phyloP scores from a whole-genome alignment of 2,329 filamentous ascomycete species.

The Monosporascus sp. region DNA sequence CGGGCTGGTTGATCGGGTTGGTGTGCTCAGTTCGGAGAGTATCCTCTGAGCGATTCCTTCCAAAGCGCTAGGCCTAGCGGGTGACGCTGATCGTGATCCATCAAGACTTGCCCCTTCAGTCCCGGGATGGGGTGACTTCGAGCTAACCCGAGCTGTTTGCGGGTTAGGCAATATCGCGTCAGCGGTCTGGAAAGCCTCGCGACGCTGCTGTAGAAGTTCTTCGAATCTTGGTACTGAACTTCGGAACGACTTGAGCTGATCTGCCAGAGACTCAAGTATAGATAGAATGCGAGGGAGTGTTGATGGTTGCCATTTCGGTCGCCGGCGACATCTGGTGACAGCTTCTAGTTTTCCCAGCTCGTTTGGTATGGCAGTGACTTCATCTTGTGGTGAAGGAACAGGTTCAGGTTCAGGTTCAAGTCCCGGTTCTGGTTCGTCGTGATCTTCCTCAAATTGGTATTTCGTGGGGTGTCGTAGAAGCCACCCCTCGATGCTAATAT shows the following conservation, averaged over 20 bases:
- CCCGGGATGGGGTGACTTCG: conserved; percentile 18
- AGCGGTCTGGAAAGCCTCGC: conserved; percentile 58
- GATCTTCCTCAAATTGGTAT: conserved; percentile 50
- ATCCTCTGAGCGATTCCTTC: conserved; percentile 60
- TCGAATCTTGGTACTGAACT: conserved; percentile 65
- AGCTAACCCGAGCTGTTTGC: conserved; percentile 21
- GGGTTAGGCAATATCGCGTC: conserved; percentile 39
- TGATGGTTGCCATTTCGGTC: conserved; percentile 47
- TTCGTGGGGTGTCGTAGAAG: conserved; percentile 66
- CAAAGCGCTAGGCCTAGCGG: conserved; percentile 47
- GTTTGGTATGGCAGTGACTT: conserved; percentile 14
- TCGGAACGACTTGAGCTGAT: conserved; percentile 58
- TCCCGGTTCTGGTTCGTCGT: conserved; percentile 16
- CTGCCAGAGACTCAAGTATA: conserved; percentile 54
- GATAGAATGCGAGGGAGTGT: conserved; percentile 49
- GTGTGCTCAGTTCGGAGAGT: conserved; percentile 52
- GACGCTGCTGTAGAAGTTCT: conserved; percentile 60
- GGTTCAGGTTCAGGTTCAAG: no score
- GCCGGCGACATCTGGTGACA: conserved; percentile 46
- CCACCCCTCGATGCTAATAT: conserved; percentile 87
- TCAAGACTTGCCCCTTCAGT: conserved; percentile 39
- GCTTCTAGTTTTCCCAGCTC: conserved; percentile 41
- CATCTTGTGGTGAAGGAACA: conserved; percentile 9
- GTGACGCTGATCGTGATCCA: conserved; percentile 43
- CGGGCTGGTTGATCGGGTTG: conserved; percentile 44